A percentile compares a stretch with the other conserved stretches of the same genome.
Conservation (phyloP, 306 rosid species). For the Hylodesmum podocarpum region DNA sequence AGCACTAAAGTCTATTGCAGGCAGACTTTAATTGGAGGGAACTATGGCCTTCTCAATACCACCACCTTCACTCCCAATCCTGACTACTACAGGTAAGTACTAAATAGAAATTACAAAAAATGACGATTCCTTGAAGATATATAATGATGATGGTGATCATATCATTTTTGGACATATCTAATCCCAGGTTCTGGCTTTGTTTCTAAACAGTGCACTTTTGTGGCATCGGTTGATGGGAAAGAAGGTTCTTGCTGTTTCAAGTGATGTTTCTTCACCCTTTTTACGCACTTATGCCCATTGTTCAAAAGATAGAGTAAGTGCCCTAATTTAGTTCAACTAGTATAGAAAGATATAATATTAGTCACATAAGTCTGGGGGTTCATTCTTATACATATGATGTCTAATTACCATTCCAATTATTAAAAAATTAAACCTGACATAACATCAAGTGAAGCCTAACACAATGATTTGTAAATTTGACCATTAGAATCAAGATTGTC, state of each 20-base stretch:
- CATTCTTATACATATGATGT: conserved; percentile 5
- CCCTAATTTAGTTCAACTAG: neutral
- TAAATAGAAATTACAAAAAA: neutral
- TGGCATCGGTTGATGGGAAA: conserved; percentile 96
- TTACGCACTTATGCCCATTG: conserved; percentile 90
- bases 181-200: conserved; percentile 21
- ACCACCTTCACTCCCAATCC: conserved; percentile 85
- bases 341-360: neutral
- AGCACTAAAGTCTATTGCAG: conserved; percentile 80
- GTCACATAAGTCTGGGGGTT: neutral
- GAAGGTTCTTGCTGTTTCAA: conserved; percentile 61
- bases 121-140: neutral
- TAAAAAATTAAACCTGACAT: neutral
- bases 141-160: neutral
- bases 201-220: conserved; percentile 69
- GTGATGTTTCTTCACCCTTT: conserved; percentile 54
- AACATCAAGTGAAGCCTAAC: neutral
- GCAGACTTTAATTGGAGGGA: conserved; percentile 88
- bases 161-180: conserved; percentile 22
- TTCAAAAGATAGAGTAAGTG: conserved; percentile 77
- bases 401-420: neutral
- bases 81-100: conserved; percentile 78
- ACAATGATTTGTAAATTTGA: neutral
- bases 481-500: neutral
- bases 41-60: conserved; percentile 86